Conservation (phyloP, 2,329 filamentous ascomycete species). For the Annulohypoxylon truncatum region DNA sequence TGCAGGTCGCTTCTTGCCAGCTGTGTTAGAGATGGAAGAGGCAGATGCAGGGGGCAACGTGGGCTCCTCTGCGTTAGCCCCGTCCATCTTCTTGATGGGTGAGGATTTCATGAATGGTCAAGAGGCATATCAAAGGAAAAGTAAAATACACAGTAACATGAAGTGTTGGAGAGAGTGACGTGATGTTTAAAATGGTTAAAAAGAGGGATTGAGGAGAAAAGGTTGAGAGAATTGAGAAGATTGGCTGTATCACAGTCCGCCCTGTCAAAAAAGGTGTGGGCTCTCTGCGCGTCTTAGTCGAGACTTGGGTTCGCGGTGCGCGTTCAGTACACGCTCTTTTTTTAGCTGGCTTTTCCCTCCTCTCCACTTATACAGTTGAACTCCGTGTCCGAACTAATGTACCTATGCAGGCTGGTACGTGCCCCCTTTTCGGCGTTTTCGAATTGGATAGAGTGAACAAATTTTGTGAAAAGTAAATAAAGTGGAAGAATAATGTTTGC, state of each 20-base stretch:
- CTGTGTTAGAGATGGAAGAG: conserved; percentile 43
- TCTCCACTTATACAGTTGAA: conserved; percentile 30
- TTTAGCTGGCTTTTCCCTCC: conserved; percentile 32
- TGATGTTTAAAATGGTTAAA: conserved; percentile 34
- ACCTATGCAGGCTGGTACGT: not conserved
- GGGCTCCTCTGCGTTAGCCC: conserved; percentile 52
- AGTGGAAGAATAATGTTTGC: conserved; percentile 2
- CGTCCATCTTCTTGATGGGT: conserved; percentile 44
- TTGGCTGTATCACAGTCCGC: conserved; percentile 40
- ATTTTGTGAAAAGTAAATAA: conserved; percentile 14
- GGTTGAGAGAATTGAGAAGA: conserved; percentile 34
- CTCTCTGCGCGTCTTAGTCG: conserved; percentile 42
- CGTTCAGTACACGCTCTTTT: conserved; percentile 39
- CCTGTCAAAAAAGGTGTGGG: conserved; percentile 35
- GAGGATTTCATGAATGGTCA: conserved; percentile 45
- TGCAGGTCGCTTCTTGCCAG: conserved; percentile 69
- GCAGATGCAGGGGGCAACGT: conserved; percentile 48
- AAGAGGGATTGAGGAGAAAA: conserved; percentile 36
- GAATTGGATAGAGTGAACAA: not conserved
- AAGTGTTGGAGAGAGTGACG: conserved; percentile 22
- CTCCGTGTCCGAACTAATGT: conserved; percentile 31
- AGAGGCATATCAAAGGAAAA: conserved; percentile 41
- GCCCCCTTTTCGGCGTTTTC: not conserved
- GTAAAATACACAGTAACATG: conserved; percentile 10
- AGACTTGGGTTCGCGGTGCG: conserved; percentile 43